Evolutionary conservation across 768 basidiomycete genomes (phyloP), one percentile per base, ranked within the genome.

Genomic region (Rhodocollybia butyracea): DNA sequence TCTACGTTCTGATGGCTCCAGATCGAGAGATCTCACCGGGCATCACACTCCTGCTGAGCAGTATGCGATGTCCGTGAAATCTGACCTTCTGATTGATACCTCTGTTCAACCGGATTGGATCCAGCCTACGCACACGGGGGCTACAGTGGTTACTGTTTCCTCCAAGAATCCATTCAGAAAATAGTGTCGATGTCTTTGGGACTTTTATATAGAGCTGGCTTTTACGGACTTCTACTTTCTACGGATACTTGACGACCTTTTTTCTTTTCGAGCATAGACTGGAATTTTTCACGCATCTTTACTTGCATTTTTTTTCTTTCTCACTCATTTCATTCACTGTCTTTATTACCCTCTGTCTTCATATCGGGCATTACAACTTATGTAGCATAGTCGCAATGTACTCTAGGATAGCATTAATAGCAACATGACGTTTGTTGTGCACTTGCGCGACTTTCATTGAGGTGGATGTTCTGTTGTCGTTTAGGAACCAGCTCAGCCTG

Each of bases 31-130:
- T 34, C 58, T 64, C 1, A 64, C 63, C 22, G 57, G 66, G 5
- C 60, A 64, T 17, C 68, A 66, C 50, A 84, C 86, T 26, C 83
- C 83, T 27, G 88, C 87, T 24, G 80, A 86, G 72, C 71, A 66
- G 51, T 87, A 87, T 57, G 81, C 80, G 34, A 72, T 73, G 57
- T 73, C 80, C 50, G 51, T 53, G 13, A 27, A 40, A 27, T 43
- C 56, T 54, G 54, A 46, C 45, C 47, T 38, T 29, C 40, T 27
- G 50, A 5, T 36, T 32, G 38, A 54, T 51, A 43, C 40, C 32
- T 46, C 32, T 71, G 55, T 76, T 73, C 32, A 65, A 73, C 36
- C 29, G 54, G 71, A 74, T 63, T 75, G 73, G 77, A 55, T 79
- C 47, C 65, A 73, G 51, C 73, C 76, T 41, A 66, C 41, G 4